These are phyloP conservation scores for Rosa persica DNA, from an alignment of 306 rosid species.

Conservation along the genomic window DNA sequence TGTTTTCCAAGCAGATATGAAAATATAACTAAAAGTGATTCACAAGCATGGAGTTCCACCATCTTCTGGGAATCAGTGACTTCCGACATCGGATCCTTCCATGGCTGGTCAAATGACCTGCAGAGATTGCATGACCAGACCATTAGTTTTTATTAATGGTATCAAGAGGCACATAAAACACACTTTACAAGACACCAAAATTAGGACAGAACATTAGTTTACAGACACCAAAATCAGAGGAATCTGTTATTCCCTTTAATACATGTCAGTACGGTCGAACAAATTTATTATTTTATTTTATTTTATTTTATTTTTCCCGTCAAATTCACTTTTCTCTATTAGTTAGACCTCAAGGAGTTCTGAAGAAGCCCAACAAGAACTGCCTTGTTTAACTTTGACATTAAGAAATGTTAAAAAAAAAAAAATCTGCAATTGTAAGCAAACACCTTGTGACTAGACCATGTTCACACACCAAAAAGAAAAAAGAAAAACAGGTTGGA, in stretches of 20 bases:
- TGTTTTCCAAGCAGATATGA: slow-evolving; percentile 53
- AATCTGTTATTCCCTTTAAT: neutral
- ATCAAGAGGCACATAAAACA: neutral
- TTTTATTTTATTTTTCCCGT: no score
- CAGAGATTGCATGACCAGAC: slow-evolving; percentile 14
- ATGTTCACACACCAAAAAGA: neutral
- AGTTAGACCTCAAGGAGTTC: neutral
- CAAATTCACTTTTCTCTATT: neutral
- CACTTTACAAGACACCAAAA: neutral
- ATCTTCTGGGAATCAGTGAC: slow-evolving; percentile 46
- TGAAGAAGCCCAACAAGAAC: neutral
- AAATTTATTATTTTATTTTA: no score
- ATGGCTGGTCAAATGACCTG: slow-evolving; percentile 75
- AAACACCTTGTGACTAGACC: neutral
- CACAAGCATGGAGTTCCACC: slow-evolving; percentile 79
- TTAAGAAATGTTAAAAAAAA: no score
- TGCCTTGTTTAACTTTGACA: neutral
- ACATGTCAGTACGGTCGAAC: neutral
- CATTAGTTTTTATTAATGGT: slow-evolving; percentile 4
- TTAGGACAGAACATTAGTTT: neutral
- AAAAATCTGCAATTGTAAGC: no score
- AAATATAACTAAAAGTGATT: slow-evolving; percentile 46
- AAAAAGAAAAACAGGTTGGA: slow-evolving; percentile 4
- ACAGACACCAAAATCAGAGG: neutral
- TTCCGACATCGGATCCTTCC: slow-evolving; percentile 55